A percentile compares a stretch with the other conserved stretches of the same genome.
Evolutionary conservation across 768 basidiomycete species (phyloP).

Genomic region (Agaricus subrufescens): DNA sequence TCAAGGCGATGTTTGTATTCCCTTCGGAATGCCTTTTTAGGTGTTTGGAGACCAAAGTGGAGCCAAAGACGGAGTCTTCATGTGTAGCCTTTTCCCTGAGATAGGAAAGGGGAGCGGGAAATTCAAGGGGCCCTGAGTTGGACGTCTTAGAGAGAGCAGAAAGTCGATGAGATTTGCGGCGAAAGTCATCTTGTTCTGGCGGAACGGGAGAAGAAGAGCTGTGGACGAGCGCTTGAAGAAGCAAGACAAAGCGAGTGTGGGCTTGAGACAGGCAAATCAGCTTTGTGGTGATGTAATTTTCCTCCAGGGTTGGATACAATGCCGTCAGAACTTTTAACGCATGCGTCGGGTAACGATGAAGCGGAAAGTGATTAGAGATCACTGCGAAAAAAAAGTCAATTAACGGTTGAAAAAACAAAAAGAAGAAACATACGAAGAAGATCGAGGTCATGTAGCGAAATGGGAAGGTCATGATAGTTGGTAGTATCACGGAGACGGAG

Average conservation of each 20-base stretch:
- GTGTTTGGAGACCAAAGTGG: conserved; percentile 12
- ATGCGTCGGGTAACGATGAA: conserved; percentile 70
- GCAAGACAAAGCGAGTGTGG: conserved; percentile 71
- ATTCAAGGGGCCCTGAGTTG: conserved; percentile 53
- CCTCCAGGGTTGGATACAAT: conserved; percentile 24
- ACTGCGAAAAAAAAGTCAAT: conserved; percentile 34
- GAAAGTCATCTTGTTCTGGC: conserved; percentile 39
- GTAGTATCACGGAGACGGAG: conserved; percentile 35
- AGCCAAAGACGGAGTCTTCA: conserved; percentile 10
- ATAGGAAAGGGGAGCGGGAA: conserved; percentile 71
- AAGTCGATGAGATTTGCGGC: conserved; percentile 20
- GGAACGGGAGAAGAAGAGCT: conserved; percentile 47
- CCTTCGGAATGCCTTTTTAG: conserved; percentile 17
- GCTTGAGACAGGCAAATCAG: conserved; percentile 50
- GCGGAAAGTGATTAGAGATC: conserved; percentile 55
- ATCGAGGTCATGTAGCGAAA: conserved; percentile 57
- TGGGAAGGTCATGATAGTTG: conserved; percentile 39
- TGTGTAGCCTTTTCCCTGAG: conserved; percentile 11
- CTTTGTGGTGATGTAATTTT: conserved; percentile 28
- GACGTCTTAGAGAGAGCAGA: conserved; percentile 16
- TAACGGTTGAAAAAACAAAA: background rate
- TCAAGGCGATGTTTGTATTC: conserved; percentile 10
- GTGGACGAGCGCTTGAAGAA: conserved; percentile 69
- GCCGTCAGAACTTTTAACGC: conserved; percentile 51
- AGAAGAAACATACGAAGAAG: conserved; percentile 49